Evolutionary conservation across 2,329 filamentous ascomycete species (phyloP).

Genomic region (Ilyonectria sp.): DNA sequence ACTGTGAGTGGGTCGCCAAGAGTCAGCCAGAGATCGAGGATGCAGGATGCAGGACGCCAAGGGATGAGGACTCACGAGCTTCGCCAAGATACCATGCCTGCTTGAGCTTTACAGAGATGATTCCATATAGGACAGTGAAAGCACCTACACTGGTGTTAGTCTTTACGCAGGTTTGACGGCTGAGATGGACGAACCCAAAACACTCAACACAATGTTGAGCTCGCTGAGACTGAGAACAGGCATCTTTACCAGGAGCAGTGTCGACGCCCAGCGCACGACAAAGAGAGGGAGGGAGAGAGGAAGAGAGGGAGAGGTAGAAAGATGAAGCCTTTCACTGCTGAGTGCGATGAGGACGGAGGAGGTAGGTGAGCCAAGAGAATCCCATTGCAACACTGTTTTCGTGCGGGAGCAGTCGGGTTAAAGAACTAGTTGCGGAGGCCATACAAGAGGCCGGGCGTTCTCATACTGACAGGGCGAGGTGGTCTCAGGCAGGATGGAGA

Average conservation of each 20-base stretch:
- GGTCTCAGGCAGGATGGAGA: background rate
- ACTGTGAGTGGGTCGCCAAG: slow-evolving; percentile 54
- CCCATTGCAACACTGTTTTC: background rate
- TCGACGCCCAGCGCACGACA: background rate
- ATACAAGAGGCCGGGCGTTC: background rate
- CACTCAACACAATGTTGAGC: slow-evolving; percentile 65
- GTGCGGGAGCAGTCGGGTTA: background rate
- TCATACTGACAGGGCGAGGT: too few relatives aligned
- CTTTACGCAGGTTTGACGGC: background rate
- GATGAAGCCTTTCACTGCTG: too few relatives aligned
- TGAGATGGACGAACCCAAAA: slow-evolving; percentile 56
- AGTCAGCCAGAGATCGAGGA: background rate
- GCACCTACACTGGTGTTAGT: slow-evolving; percentile 52
- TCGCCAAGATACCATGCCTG: slow-evolving; percentile 68
- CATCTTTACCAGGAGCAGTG: slow-evolving; percentile 25
- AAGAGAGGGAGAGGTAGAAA: too few relatives aligned
- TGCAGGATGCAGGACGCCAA: background rate
- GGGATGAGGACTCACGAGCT: slow-evolving; percentile 58
- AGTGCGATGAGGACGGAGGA: background rate
- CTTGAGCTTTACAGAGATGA: slow-evolving; percentile 68
- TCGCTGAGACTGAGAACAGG: slow-evolving; percentile 62
- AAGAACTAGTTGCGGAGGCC: background rate
- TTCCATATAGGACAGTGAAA: slow-evolving; percentile 64
- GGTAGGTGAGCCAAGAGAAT: background rate
- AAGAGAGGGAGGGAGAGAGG: background rate